Evolutionary conservation across 768 basidiomycete genomes (phyloP), one percentile per base, ranked within the genome.

Genomic region (Trametes cinnabarina): DNA sequence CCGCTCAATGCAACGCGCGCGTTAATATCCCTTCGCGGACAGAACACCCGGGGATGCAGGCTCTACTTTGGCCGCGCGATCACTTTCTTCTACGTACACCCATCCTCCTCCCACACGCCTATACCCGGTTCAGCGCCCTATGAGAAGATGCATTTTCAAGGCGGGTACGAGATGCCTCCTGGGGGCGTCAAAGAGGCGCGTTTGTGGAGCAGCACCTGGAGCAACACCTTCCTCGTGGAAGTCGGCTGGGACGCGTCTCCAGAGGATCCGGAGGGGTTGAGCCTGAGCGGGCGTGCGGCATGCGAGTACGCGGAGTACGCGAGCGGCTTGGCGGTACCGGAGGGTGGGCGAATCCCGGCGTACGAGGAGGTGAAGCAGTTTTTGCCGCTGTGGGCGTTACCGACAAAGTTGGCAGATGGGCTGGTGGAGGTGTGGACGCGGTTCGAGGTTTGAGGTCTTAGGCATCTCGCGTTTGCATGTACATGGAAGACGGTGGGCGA

Each of bases 231-330:
- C 52, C 74, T 72, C 28, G 82, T 86, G 34, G 76, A 80, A 55
- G 72, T 87, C 17, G 75, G 78, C 23, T 85, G 82, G 80, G 69
- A 76, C 34, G 65, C 35, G 6, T 34, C 32, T 30, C 68, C 66
- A 3, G 65, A 66, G 2, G 44, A 20, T n/a, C n/a, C n/a, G 35
- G 68, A 67, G 2, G 64, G 64, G 1, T 56, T 63, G 25, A 12
- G 32, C 23, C 23, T 68, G 47, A 51, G 34, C 15, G 88, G 84
- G 26, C 75, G 77, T 3, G 76, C 84, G 20, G 81, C 79, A 17
- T 87, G 86, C 59, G 80, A 82, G 53, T 88, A 86, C 83, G 80
- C 77, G n/a, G 87, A 90, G 65, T 84, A 85, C 63, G 80, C 82
- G 69, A 81, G 81, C 63, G 83, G 68, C 19, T 42, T 62, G 6